Evolutionary conservation across 2,329 filamentous ascomycete species (phyloP).

Genomic region (Paraphoma chrysanthemicola): DNA sequence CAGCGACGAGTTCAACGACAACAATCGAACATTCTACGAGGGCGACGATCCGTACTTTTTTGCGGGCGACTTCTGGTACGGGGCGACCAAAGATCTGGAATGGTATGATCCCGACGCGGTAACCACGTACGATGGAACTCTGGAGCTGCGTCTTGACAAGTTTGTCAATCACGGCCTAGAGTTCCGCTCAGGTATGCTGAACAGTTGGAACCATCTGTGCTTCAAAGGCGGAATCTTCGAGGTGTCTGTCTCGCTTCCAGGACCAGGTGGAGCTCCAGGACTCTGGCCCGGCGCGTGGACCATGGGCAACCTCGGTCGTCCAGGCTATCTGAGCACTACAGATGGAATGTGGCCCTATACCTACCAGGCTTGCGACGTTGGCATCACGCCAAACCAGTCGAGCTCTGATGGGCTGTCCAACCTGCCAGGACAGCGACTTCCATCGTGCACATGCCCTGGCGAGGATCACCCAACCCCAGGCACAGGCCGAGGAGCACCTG

Average conservation of each 20-base stretch:
- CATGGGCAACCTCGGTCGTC: conserved; percentile 62
- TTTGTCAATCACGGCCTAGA: conserved; percentile 55
- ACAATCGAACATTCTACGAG: conserved; percentile 62
- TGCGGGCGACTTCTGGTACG: conserved; percentile 63
- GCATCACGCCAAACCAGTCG: conserved; percentile 60
- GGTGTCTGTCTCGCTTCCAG: conserved; percentile 60
- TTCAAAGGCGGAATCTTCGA: conserved; percentile 63
- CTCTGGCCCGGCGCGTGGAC: conserved; percentile 63
- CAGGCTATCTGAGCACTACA: conserved; percentile 60
- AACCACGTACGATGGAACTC: conserved; percentile 56
- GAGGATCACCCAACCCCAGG: conserved; percentile 58
- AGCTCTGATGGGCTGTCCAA: conserved; percentile 51
- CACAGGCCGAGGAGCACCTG: conserved; percentile 55
- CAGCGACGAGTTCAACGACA: conserved; percentile 63
- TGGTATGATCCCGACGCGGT: conserved; percentile 62
- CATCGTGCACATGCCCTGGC: conserved; percentile 54
- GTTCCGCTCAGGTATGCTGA: conserved; percentile 60
- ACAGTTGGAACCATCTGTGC: conserved; percentile 62
- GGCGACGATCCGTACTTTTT: conserved; percentile 65
- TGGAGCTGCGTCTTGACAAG: conserved; percentile 55
- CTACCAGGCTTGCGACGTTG: conserved; percentile 58
- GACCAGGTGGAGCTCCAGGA: conserved; percentile 57
- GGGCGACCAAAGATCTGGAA: conserved; percentile 58
- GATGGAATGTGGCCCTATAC: conserved; percentile 64
- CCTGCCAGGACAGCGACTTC: conserved; percentile 54